These are phyloP conservation scores for Botrytis pseudocinerea DNA, from an alignment of 2,329 filamentous ascomycete species.

Conservation along the genomic window DNA sequence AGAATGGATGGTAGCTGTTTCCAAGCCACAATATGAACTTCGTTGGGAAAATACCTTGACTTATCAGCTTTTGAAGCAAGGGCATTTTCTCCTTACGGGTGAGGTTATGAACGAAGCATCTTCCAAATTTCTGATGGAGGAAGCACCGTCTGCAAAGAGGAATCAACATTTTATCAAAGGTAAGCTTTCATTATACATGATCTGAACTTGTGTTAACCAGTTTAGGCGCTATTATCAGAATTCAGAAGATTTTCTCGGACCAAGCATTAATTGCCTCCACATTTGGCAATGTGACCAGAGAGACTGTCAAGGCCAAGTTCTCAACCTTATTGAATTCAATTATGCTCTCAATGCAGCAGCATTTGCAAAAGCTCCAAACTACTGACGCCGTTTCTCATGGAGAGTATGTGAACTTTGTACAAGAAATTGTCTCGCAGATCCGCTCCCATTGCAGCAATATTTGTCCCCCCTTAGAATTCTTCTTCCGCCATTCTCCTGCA, in stretches of 20 bases:
- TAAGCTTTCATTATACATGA: not conserved
- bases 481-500: constrained; percentile 31
- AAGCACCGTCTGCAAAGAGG: not conserved
- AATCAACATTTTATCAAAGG: constrained; percentile 19
- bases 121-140: not conserved
- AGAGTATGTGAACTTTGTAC: constrained; percentile 33
- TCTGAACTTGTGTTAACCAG: not conserved
- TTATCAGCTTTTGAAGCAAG: constrained; percentile 16
- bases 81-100: constrained; percentile 9
- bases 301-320: constrained; percentile 27
- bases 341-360: constrained; percentile 35
- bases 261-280: constrained; percentile 26
- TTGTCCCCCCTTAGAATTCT: constrained; percentile 34
- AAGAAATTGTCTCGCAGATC: constrained; percentile 32
- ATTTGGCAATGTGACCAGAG: constrained; percentile 20
- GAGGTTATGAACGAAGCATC: not conserved
- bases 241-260: constrained; percentile 26
- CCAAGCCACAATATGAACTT: constrained; percentile 50
- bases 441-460: constrained; percentile 36
- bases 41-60: constrained; percentile 43
- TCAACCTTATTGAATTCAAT: constrained; percentile 32
- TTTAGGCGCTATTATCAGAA: constrained; percentile 11
- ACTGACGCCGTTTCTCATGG: constrained; percentile 28
- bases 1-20: constrained; percentile 55
- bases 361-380: constrained; percentile 31